These are phyloP conservation scores for Platanthera guangdongensis DNA, from an alignment of 106 monocot genomes.

Conservation along the genomic window DNA sequence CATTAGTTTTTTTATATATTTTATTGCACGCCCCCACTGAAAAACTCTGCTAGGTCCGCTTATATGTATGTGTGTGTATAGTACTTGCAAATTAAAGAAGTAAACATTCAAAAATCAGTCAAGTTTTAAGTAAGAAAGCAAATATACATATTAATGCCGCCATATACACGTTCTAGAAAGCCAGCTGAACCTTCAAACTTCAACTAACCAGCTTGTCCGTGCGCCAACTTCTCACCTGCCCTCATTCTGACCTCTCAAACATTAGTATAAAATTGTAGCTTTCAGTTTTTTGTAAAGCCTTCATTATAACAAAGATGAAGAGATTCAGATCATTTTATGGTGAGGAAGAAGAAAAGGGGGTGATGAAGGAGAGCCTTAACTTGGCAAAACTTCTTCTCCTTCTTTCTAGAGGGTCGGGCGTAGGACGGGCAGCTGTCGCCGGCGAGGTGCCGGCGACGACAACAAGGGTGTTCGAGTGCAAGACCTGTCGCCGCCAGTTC, in stretches of 20 bases:
- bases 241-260: neutral
- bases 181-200: neutral
- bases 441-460: neutral
- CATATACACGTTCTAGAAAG: neutral
- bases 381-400: neutral
- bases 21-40: too few relatives aligned
- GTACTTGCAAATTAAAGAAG: too few relatives aligned
- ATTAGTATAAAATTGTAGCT: neutral
- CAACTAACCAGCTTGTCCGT: neutral
- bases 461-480: slow-evolving; percentile 43
- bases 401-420: neutral
- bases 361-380: neutral
- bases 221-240: too few relatives aligned
- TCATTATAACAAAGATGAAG: neutral
- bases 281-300: too few relatives aligned
- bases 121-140: too few relatives aligned
- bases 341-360: too few relatives aligned
- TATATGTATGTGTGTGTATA: too few relatives aligned
- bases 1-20: too few relatives aligned
- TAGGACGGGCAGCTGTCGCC: neutral
- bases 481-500: slow-evolving; percentile 56
- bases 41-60: too few relatives aligned
- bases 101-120: too few relatives aligned
- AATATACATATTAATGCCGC: too few relatives aligned
- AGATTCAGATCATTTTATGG: neutral